Evolutionary conservation across 352 stramenopile species (phyloP), one percentile per base, ranked within the genome.

Genomic region (Globisporangium nodosum): DNA sequence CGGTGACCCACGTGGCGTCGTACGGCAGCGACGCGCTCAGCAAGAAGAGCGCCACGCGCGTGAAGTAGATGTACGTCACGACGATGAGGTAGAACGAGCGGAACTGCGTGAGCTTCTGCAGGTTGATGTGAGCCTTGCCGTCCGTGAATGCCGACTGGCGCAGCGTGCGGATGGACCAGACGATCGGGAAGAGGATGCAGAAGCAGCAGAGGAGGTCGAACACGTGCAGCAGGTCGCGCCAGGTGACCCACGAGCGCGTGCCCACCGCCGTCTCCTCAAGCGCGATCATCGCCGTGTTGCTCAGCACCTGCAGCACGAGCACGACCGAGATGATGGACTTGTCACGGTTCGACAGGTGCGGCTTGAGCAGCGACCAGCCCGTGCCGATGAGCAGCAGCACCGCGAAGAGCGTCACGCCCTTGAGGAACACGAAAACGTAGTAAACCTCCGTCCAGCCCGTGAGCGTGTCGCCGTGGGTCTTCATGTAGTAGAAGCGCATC

Each of bases 21-120:
- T 98, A 99, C 31, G 87, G 87, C 47, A 99, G 69, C 30, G 81
- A 89, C 27, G 92, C 90, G 1, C 85, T 71, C 53, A 99, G 81
- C 0, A 99, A 65, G 54, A 97, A 98, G 4, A 98, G 78, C 50
- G 96, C 84, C 64, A 99, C 96, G n/a, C 97, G 83, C 49, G 97
- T 99, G 57, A 98, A 90, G 74, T 99, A 99, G 49, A 99, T 92
- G 64, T 99, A 99, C n/a, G 77, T 81, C 21, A 99, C 88, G 13
- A 99, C 96, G 20, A 98, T 70, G 12, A 98, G 59, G 71, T 99
- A 99, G 71, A 99, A 99, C 12, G 85, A 85, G 42, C 95, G 90
- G 73, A 99, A 99, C 52, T 98, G 87, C 58, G 88, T 94, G 24
- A 99, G 83, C 61, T 98, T 98, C 24, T 84, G 71, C 30, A 98